Percentiles rank a stretch among this genome's conserved stretches.
These are phyloP conservation scores for Penicillium sp. DNA, from an alignment of 2,329 filamentous ascomycete genomes.

Conservation along the genomic window DNA sequence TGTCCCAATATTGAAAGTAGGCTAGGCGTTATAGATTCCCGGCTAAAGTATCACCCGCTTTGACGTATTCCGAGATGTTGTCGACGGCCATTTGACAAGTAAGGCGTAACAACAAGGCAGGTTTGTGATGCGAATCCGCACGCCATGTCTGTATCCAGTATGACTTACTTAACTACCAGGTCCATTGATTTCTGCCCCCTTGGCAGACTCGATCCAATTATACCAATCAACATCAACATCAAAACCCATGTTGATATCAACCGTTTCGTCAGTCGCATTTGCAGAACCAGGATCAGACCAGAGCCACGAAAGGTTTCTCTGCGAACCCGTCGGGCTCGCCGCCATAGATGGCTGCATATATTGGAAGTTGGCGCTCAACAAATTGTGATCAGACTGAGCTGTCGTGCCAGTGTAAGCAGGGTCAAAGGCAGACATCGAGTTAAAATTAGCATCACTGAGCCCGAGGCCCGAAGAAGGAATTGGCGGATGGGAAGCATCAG, in stretches of 20 bases:
- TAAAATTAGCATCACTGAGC: not conserved
- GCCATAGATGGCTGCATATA: not conserved
- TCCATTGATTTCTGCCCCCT: conserved; percentile 20
- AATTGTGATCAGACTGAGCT: not conserved
- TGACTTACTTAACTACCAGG: not conserved
- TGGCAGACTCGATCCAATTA: conserved; percentile 40
- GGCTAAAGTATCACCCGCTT: too few species aligned
- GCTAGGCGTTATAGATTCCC: too few species aligned
- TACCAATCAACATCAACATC: conserved; percentile 39
- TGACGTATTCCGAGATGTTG: too few species aligned
- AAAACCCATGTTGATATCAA: conserved; percentile 26
- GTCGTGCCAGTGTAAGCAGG: not conserved
- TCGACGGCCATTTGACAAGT: too few species aligned
- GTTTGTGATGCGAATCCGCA: too few species aligned
- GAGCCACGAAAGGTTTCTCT: conserved; percentile 4
- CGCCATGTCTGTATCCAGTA: not conserved
- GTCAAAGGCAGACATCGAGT: not conserved
- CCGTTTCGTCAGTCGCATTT: not conserved
- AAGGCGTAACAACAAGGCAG: not conserved
- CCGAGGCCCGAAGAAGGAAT: not conserved
- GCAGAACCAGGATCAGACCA: conserved; percentile 16
- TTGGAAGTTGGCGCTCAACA: not conserved
- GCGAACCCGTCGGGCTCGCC: not conserved
- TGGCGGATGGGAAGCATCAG: not conserved
- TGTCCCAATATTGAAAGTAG: too few species aligned